These are phyloP conservation scores for Cicer arietinum DNA, from an alignment of 306 rosid genomes.

Conservation along the genomic window DNA sequence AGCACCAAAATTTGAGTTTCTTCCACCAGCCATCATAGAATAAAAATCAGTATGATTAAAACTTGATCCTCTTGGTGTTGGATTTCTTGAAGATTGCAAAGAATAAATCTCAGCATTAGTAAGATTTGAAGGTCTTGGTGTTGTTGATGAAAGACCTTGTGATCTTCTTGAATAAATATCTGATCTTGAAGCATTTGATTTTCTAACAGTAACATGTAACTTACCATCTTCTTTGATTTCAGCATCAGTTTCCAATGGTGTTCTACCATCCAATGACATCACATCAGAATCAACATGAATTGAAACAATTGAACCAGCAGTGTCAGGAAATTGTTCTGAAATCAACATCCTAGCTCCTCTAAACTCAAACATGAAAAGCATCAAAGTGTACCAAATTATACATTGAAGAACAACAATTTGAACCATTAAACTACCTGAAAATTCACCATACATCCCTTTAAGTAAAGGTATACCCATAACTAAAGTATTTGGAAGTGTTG, in stretches of 20 bases:
- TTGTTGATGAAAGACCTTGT: conserved; percentile 66
- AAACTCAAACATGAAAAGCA: conserved; percentile 84
- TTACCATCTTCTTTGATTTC: conserved; percentile 88
- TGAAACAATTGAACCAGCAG: conserved; percentile 91
- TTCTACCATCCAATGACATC: conserved; percentile 82
- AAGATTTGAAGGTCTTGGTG: conserved; percentile 83
- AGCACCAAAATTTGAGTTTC: conserved; percentile 83
- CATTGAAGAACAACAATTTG: conserved; percentile 95
- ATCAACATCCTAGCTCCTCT: conserved; percentile 78
- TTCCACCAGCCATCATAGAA: conserved; percentile 85
- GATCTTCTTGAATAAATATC: conserved; percentile 87
- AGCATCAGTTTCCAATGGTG: conserved; percentile 79
- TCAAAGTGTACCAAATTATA: conserved; percentile 89
- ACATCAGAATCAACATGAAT: conserved; percentile 95
- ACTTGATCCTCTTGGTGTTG: conserved; percentile 91
- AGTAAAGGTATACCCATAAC: conserved; percentile 93
- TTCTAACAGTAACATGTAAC: conserved; percentile 83
- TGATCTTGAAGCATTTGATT: conserved; percentile 84
- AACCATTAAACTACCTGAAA: conserved; percentile 85
- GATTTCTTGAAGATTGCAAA: conserved; percentile 79
- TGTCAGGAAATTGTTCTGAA: conserved; percentile 91
- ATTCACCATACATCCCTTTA: conserved; percentile 89
- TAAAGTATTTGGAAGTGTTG: conserved; percentile 85
- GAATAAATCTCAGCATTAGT: conserved; percentile 94
- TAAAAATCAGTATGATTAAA: conserved; percentile 86